Conservation (phyloP, 306 rosid genomes). For the Casuarina cunninghamiana region DNA sequence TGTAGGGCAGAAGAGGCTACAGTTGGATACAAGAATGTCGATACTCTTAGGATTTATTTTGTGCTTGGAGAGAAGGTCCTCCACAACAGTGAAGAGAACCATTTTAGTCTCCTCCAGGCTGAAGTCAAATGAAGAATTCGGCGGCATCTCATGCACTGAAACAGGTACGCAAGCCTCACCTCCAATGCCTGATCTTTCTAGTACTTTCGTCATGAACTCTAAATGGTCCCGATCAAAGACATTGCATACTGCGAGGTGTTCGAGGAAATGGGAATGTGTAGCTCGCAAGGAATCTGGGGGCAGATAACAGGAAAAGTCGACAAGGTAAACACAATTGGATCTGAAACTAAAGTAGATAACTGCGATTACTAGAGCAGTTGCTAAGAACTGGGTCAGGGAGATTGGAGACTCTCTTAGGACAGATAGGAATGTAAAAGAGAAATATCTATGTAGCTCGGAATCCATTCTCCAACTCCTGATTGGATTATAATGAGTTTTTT, state of each 20-base stretch:
- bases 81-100: slow-evolving; percentile 53
- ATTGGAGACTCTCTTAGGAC: slow-evolving; percentile 26
- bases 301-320: slow-evolving; percentile 56
- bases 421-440: slow-evolving; percentile 10
- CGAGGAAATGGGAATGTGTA: slow-evolving; percentile 40
- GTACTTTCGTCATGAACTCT: slow-evolving; percentile 45
- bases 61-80: slow-evolving; percentile 52
- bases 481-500: slow-evolving; percentile 15
- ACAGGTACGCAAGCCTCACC: slow-evolving; percentile 54
- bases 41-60: slow-evolving; percentile 55
- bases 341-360: slow-evolving; percentile 33
- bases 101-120: slow-evolving; percentile 42
- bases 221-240: slow-evolving; percentile 17
- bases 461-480: slow-evolving; percentile 36
- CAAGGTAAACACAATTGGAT: slow-evolving; percentile 46
- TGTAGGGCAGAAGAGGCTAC: slow-evolving; percentile 70
- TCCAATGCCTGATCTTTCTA: slow-evolving; percentile 66
- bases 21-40: slow-evolving; percentile 73
- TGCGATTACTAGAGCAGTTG: slow-evolving; percentile 33
- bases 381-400: slow-evolving; percentile 30
- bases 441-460: slow-evolving; percentile 14
- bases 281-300: slow-evolving; percentile 50
- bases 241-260: slow-evolving; percentile 26
- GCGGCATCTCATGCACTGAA: slow-evolving; percentile 52
- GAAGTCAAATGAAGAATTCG: slow-evolving; percentile 15